phyloP scores from a whole-genome alignment of 306 rosid species.

The Acacia crassicarpa region DNA sequence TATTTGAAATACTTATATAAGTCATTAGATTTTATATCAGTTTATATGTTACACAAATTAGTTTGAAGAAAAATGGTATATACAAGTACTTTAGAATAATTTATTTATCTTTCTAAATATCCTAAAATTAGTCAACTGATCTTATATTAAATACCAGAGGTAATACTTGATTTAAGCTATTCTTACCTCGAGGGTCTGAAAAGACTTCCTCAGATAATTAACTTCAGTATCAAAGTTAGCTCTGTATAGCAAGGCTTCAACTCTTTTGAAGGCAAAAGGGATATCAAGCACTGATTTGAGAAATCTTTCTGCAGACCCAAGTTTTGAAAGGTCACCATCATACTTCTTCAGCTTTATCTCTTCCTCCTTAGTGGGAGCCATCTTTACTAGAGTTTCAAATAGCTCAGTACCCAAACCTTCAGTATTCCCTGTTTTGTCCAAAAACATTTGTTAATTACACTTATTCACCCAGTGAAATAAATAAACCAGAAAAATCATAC shows the following conservation, averaged over 20 bases:
- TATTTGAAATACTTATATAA: too few relatives aligned
- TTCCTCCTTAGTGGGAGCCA: conserved; percentile 99
- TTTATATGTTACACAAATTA: too few relatives aligned
- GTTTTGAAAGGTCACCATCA: conserved; percentile 69
- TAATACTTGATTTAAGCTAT: conserved; percentile 5
- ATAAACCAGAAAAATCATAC: conserved; percentile 6
- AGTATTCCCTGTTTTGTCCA: conserved; percentile 66
- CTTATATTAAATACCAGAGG: too few relatives aligned
- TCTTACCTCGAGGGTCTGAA: conserved; percentile 82
- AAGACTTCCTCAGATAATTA: conserved; percentile 79
- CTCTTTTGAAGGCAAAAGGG: conserved; percentile 93
- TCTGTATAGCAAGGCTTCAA: conserved; percentile 97
- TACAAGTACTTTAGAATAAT: too few relatives aligned
- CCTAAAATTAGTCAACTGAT: too few relatives aligned
- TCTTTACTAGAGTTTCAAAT: conserved; percentile 94
- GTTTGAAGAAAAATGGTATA: too few relatives aligned
- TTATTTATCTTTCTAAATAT: too few relatives aligned
- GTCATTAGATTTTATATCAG: too few relatives aligned
- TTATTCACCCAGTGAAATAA: not conserved
- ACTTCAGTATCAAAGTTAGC: conserved; percentile 95
- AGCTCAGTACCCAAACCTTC: conserved; percentile 95
- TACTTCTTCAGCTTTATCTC: conserved; percentile 83
- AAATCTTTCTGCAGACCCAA: conserved; percentile 96
- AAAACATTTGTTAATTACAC: conserved; percentile 4
- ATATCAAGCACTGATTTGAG: conserved; percentile 81